Conservation (phyloP, 371 early-diverging fungal species). For the Mortierella sp. region DNA sequence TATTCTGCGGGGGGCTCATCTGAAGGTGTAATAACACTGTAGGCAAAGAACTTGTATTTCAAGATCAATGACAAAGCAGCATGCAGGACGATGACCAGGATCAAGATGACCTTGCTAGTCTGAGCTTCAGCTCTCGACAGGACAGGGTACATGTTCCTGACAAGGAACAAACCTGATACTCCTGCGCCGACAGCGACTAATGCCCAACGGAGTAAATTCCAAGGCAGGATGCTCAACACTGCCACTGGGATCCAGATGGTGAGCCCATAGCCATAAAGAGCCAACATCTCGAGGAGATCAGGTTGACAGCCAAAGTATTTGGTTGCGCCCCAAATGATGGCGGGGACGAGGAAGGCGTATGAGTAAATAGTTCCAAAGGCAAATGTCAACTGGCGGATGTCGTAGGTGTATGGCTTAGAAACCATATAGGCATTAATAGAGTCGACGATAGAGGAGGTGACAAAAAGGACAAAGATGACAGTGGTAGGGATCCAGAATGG, state of each 20-base stretch:
- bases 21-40: not conserved
- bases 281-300: slow-evolving; percentile 83
- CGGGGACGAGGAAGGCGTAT: slow-evolving; percentile 81
- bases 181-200: slow-evolving; percentile 19
- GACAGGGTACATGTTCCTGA: slow-evolving; percentile 73
- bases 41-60: slow-evolving; percentile 83
- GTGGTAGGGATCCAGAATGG: slow-evolving; percentile 98
- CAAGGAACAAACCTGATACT: slow-evolving; percentile 32
- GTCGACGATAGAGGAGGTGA: slow-evolving; percentile 88
- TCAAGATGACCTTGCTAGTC: slow-evolving; percentile 74
- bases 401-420: slow-evolving; percentile 70
- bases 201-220: slow-evolving; percentile 33
- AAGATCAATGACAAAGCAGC: slow-evolving; percentile 81
- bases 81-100: slow-evolving; percentile 76
- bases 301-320: slow-evolving; percentile 89
- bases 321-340: slow-evolving; percentile 82
- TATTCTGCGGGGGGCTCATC: not conserved
- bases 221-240: slow-evolving; percentile 60
- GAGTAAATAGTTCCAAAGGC: slow-evolving; percentile 86
- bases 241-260: slow-evolving; percentile 94
- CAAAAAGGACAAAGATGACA: slow-evolving; percentile 92
- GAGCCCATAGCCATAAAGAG: slow-evolving; percentile 93
- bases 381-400: slow-evolving; percentile 84
- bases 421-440: slow-evolving; percentile 81
- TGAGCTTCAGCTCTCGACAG: slow-evolving; percentile 73